These are phyloP conservation scores for Skeletonema marinoi DNA, from an alignment of 108 stramenopile species.

Conservation along the genomic window DNA sequence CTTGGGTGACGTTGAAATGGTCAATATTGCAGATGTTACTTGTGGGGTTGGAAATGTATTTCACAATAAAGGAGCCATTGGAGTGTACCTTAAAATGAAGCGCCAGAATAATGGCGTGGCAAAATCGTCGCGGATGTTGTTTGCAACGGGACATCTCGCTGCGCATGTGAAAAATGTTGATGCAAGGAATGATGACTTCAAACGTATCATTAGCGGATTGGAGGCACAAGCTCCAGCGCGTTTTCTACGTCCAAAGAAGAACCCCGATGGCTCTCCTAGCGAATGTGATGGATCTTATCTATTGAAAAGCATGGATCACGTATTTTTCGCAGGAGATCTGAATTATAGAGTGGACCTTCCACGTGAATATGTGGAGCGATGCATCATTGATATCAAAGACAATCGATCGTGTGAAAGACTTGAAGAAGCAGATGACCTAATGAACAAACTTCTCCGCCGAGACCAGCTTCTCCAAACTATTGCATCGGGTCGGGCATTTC, in stretches of 20 bases:
- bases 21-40: slow-evolving; percentile 81
- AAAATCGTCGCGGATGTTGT: slow-evolving; percentile 72
- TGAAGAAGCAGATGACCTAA: slow-evolving; percentile 22
- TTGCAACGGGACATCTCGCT: slow-evolving; percentile 85
- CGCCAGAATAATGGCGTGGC: slow-evolving; percentile 19
- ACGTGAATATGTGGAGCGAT: slow-evolving; percentile 67
- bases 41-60: slow-evolving; percentile 92
- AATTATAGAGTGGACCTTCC: slow-evolving; percentile 86
- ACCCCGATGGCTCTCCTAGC: slow-evolving; percentile 18
- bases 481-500: slow-evolving; percentile 69
- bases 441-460: slow-evolving; percentile 55
- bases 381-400: slow-evolving; percentile 38
- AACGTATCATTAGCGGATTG: slow-evolving; percentile 79
- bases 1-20: slow-evolving; percentile 69
- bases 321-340: slow-evolving; percentile 86
- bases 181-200: slow-evolving; percentile 83
- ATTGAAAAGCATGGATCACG: slow-evolving; percentile 72
- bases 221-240: slow-evolving; percentile 81
- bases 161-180: slow-evolving; percentile 88
- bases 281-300: slow-evolving; percentile 57
- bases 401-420: slow-evolving; percentile 9
- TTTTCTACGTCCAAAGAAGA: slow-evolving; percentile 56
- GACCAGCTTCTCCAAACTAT: slow-evolving; percentile 78
- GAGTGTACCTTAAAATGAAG: slow-evolving; percentile 74
- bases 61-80: slow-evolving; percentile 92